Percentiles rank a stretch among this genome's conserved stretches.
These are phyloP conservation scores for Pulveroboletus sp. DNA, from an alignment of 768 basidiomycete genomes.

Conservation along the genomic window DNA sequence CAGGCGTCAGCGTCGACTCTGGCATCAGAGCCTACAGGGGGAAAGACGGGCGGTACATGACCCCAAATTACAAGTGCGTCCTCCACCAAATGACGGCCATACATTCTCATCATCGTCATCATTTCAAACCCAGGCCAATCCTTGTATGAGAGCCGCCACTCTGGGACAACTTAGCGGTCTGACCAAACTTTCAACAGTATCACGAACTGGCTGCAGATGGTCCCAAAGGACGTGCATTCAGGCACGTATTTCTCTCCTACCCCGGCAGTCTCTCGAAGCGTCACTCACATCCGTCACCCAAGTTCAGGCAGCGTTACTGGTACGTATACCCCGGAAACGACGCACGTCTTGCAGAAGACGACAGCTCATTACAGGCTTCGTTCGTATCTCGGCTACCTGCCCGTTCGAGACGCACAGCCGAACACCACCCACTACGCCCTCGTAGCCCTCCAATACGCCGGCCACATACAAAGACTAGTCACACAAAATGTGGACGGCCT, in stretches of 20 bases:
- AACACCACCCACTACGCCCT: slow-evolving; percentile 89
- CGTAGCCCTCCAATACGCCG: slow-evolving; percentile 72
- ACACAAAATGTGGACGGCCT: slow-evolving; percentile 96
- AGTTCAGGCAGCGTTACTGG: slow-evolving; percentile 79
- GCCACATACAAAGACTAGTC: slow-evolving; percentile 56
- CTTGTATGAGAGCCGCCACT: slow-evolving; percentile 35
- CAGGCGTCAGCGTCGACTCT: slow-evolving; percentile 92
- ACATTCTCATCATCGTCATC: neutral
- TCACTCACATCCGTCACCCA: slow-evolving; percentile 4
- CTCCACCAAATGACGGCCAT: too few species aligned
- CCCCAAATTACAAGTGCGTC: slow-evolving; percentile 80
- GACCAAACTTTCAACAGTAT: slow-evolving; percentile 41
- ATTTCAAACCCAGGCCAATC: slow-evolving; percentile 43
- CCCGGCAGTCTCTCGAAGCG: neutral
- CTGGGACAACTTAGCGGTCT: neutral
- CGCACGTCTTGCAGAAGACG: neutral
- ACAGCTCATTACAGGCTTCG: slow-evolving; percentile 44
- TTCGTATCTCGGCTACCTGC: slow-evolving; percentile 81
- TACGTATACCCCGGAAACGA: slow-evolving; percentile 20
- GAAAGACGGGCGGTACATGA: slow-evolving; percentile 78
- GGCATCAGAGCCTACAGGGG: slow-evolving; percentile 95
- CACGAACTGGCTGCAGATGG: slow-evolving; percentile 76
- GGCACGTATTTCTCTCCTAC: slow-evolving; percentile 40
- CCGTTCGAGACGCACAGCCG: slow-evolving; percentile 75
- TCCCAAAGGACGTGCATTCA: slow-evolving; percentile 62